phyloP scores from a whole-genome alignment of 495 filamentous ascomycete genomes.

The Patellaria atrata region DNA sequence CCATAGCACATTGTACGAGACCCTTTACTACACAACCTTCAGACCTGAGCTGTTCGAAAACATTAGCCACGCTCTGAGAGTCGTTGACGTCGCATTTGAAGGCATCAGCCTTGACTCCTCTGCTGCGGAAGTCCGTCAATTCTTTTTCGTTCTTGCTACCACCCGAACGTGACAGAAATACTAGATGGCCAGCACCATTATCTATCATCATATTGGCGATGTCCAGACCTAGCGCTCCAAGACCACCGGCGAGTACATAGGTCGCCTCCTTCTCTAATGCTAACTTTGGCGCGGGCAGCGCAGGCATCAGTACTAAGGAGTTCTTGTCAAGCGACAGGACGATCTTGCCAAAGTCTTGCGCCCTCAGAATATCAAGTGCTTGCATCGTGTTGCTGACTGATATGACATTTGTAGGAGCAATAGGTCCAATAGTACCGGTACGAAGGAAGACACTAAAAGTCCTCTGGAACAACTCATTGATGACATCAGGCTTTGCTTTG shows the following conservation, averaged over 20 bases:
- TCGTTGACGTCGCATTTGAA: slow-evolving; percentile 1
- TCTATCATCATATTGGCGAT: slow-evolving; percentile 21
- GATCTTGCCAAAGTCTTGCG: slow-evolving; percentile 5
- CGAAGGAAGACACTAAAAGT: no score
- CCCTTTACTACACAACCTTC: slow-evolving; percentile 2
- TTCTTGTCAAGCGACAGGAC: no score
- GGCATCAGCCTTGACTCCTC: background rate
- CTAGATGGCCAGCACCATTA: slow-evolving; percentile 22
- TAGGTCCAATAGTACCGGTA: no score
- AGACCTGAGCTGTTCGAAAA: background rate
- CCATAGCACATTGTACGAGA: slow-evolving; percentile 4
- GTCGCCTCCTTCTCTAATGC: slow-evolving; percentile 15
- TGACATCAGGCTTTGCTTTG: no score
- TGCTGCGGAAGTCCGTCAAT: background rate
- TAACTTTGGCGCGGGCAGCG: no score
- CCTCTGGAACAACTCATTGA: no score
- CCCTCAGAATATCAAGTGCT: background rate
- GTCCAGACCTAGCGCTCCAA: slow-evolving; percentile 24
- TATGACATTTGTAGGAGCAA: no score
- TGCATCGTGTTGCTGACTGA: no score
- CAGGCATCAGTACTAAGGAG: no score
- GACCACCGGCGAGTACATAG: slow-evolving; percentile 28
- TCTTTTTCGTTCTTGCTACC: background rate
- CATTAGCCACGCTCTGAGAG: background rate
- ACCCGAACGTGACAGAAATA: slow-evolving; percentile 17